Percentiles rank a stretch among this genome's conserved stretches.
Conservation (phyloP, 1,284 basidiomycete species). For the Cryptococcus amylolentus region DNA sequence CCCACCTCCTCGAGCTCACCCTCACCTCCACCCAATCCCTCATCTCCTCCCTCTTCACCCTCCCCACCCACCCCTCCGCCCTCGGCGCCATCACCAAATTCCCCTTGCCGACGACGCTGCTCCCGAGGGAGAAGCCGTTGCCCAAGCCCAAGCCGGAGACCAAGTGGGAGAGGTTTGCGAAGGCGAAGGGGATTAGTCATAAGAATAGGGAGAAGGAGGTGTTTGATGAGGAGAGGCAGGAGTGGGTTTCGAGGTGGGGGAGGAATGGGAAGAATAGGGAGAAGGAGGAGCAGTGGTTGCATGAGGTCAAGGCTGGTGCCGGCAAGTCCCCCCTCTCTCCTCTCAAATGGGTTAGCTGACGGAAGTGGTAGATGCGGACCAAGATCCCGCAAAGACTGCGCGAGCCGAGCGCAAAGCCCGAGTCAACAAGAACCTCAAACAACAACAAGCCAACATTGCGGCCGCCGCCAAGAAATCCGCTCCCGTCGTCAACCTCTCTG, state of each 20-base stretch:
- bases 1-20: constrained; percentile 73
- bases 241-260: constrained; percentile 93
- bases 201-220: constrained; percentile 73
- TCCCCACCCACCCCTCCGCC: constrained; percentile 72
- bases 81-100: constrained; percentile 83
- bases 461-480: constrained; percentile 52
- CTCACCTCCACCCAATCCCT: constrained; percentile 83
- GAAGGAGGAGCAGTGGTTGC: constrained; percentile 84
- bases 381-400: constrained; percentile 73
- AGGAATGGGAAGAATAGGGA: constrained; percentile 86
- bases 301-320: constrained; percentile 79
- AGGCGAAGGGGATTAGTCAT: constrained; percentile 87
- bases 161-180: constrained; percentile 96
- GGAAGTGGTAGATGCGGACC: constrained; percentile 22
- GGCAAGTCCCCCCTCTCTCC: constrained; percentile 55
- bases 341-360: not conserved
- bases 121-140: constrained; percentile 87
- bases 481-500: constrained; percentile 15
- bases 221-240: constrained; percentile 93
- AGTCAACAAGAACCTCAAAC: constrained; percentile 78
- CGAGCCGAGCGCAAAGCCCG: constrained; percentile 74
- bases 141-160: constrained; percentile 89
- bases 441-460: constrained; percentile 74
- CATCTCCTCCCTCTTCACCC: constrained; percentile 72
- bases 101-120: constrained; percentile 67